These are phyloP conservation scores for Psilocybe cubensis DNA, from an alignment of 768 basidiomycete species.

Conservation along the genomic window DNA sequence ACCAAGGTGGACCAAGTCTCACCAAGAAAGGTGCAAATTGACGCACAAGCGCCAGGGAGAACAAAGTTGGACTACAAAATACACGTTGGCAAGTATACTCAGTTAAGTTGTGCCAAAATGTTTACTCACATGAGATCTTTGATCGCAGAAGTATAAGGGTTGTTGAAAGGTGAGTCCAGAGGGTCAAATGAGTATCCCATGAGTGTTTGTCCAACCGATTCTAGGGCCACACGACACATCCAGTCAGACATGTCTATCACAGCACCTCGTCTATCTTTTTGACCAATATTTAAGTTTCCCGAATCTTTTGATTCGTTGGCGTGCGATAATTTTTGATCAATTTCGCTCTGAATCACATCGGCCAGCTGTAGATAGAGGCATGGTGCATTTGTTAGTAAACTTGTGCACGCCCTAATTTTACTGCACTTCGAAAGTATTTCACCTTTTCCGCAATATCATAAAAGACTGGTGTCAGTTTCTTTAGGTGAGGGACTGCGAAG, in stretches of 20 bases:
- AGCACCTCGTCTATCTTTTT: background rate
- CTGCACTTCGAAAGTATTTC: background rate
- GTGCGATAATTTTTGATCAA: background rate
- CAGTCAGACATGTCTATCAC: constrained; percentile 42
- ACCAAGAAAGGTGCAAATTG: constrained; percentile 49
- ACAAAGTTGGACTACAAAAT: constrained; percentile 46
- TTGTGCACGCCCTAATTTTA: constrained; percentile 19
- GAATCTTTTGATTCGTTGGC: background rate
- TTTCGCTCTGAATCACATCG: background rate
- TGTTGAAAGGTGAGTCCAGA: constrained; percentile 32
- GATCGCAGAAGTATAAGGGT: constrained; percentile 47
- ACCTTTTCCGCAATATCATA: constrained; percentile 50
- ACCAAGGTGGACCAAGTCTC: constrained; percentile 41
- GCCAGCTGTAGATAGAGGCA: background rate
- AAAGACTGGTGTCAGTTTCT: constrained; percentile 46
- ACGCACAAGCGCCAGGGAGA: constrained; percentile 46
- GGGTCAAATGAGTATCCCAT: constrained; percentile 53
- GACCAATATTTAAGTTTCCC: background rate
- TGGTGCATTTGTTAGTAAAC: background rate
- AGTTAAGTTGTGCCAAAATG: background rate
- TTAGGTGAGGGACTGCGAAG: constrained; percentile 49
- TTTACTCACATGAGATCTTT: constrained; percentile 50
- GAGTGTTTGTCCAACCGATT: constrained; percentile 42
- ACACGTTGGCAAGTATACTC: constrained; percentile 1
- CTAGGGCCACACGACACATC: constrained; percentile 4